Conservation (phyloP, 345 rosid species). For the Euphorbia peplus region DNA sequence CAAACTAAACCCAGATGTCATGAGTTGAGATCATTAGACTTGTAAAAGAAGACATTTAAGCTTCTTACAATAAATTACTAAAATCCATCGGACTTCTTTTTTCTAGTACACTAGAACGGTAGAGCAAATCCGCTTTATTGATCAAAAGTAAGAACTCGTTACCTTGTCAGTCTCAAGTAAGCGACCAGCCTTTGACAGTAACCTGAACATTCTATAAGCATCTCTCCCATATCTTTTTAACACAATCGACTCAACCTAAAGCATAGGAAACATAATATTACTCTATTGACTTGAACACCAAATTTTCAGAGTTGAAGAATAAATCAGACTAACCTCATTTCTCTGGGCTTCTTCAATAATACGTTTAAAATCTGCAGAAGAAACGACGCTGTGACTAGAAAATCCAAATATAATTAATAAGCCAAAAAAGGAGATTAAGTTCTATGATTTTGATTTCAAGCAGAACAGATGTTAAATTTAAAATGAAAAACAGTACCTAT, state of each 20-base stretch:
- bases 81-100: not conserved
- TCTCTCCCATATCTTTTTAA: slow-evolving; percentile 65
- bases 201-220: slow-evolving; percentile 72
- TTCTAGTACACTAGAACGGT: not conserved
- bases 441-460: not conserved
- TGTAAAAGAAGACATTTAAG: no score
- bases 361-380: slow-evolving; percentile 56
- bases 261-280: slow-evolving; percentile 12
- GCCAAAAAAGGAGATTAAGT: slow-evolving; percentile 1
- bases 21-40: no score
- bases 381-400: slow-evolving; percentile 10
- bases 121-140: not conserved
- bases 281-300: slow-evolving; percentile 6
- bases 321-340: slow-evolving; percentile 58
- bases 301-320: not conserved
- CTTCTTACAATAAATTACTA: not conserved
- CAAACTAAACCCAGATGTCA: no score
- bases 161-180: slow-evolving; percentile 82
- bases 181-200: slow-evolving; percentile 44
- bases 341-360: slow-evolving; percentile 66
- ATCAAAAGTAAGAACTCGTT: slow-evolving; percentile 7
- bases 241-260: slow-evolving; percentile 69
- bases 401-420: slow-evolving; percentile 11
- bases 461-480: slow-evolving; percentile 1
- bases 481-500: slow-evolving; percentile 44